Evolutionary conservation across 2,329 filamentous ascomycete genomes (phyloP), one percentile per base, ranked within the genome.

Genomic region (Colletotrichum euphorbiae): DNA sequence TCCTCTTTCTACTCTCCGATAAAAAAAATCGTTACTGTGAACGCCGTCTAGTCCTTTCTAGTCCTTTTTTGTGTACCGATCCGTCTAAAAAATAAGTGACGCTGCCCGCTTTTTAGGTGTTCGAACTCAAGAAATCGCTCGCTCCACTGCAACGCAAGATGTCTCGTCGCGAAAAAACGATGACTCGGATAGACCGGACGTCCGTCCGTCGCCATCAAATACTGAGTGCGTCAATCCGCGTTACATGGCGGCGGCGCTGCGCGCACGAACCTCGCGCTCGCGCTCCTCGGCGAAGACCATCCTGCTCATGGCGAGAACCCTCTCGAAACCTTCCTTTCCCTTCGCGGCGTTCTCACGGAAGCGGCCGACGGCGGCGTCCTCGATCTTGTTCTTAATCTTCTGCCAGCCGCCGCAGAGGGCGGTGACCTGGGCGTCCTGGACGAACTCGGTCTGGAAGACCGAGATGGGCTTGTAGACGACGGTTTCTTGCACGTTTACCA

Each of bases 321-420:
- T 89, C 83, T 99, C 96, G 77, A 99, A 99, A 2, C 96, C 96
- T 80, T 98, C 94, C 71, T 92, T 90, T 71, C 96, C 96, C 81
- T 93, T 94, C 73, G 86, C 85, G 24, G 96, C 95, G 76, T 99
- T 99, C 80, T 99, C 93, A 73, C 89, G 88, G 83, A 99, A 99
- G 62, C 93, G 85, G 72, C 91, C 92, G 50, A 98, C 91, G 46
- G 94, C 92, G 59, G 93, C 90, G 74, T 98, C 94, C 83, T 99
- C 96, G 74, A 99, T 97, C 78, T 91, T 93, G 81, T 96, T 97
- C 85, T 93, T 96, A 78, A 98, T 94, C 77, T 94, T 93, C 82
- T 98, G 93, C 94, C 96, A 99, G 70, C 96, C 96, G 73, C 96
- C 95, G 79, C 94, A 97, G 9, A 98, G 84, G 0, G 96, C 96